These are phyloP conservation scores for Macaranga tanarius DNA, from an alignment of 441 rosid species.

Conservation along the genomic window DNA sequence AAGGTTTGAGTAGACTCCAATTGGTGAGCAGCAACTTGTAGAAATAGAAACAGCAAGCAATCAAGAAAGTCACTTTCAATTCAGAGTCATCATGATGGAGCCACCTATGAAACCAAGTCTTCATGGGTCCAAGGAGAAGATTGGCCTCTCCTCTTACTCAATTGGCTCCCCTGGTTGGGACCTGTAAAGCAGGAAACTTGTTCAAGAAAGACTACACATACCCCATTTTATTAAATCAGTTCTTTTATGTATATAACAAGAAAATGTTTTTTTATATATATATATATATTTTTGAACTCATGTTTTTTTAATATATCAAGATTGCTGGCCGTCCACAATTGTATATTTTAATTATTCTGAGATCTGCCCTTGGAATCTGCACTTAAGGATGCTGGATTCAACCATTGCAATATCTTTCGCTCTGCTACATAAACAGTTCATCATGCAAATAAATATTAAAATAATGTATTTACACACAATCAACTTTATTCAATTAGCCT, in stretches of 20 bases:
- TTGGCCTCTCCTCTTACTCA: slow-evolving; percentile 17
- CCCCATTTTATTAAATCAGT: not conserved
- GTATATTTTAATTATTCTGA: slow-evolving; percentile 1
- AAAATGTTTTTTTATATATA: not conserved
- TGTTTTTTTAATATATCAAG: not conserved
- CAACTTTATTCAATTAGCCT: no score
- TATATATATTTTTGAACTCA: no score
- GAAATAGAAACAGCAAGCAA: slow-evolving; percentile 15
- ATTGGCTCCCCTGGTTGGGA: slow-evolving; percentile 28
- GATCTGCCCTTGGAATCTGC: slow-evolving; percentile 50
- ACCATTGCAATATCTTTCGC: slow-evolving; percentile 18
- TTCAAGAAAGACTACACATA: slow-evolving; percentile 23
- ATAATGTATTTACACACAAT: no score
- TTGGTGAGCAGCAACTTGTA: slow-evolving; percentile 14
- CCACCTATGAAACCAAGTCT: slow-evolving; percentile 29
- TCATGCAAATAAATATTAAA: not conserved
- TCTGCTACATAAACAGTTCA: not conserved
- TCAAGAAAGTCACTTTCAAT: slow-evolving; percentile 26
- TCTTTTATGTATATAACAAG: not conserved
- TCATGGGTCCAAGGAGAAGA: slow-evolving; percentile 28
- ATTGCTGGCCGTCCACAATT: slow-evolving; percentile 6
- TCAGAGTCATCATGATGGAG: slow-evolving; percentile 23
- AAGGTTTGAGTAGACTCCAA: slow-evolving; percentile 8
- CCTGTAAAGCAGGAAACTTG: slow-evolving; percentile 42
- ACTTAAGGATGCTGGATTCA: slow-evolving; percentile 19